Evolutionary conservation across 768 basidiomycete genomes (phyloP), one percentile per base, ranked within the genome.

Genomic region (Leccinum truebloodii): DNA sequence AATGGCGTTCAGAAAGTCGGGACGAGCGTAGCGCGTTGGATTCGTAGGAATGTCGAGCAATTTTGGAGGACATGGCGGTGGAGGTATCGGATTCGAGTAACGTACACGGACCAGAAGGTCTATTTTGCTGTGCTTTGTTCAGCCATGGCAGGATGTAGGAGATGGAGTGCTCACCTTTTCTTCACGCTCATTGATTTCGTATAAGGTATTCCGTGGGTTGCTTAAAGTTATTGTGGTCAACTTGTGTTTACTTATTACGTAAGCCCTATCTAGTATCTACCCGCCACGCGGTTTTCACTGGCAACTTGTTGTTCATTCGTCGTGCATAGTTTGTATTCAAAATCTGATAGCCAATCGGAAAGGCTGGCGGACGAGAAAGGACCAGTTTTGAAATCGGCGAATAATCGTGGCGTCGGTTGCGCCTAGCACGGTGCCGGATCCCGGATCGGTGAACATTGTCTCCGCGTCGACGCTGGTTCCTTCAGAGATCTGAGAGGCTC

Each of bases 11-110:
- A 95, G 82, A 66, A 94, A 95, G 66, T 91, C 91, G 6, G 93
- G 90, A 20, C 85, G 84, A 16, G 93, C 89, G 73, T 97, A 94
- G 49, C 96, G 90, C 72, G 84, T 82, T 6, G 94, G 89, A 70
- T 91, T 84, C 35, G 96, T 97, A n/a, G 90, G 87, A 57, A 98
- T 90, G 60, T 96, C 84, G 68, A 99, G 82, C 4, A 98, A 78
- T 76, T 97, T 96, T 28, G 97, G 96, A 6, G 97, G 97, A 80
- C 92, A 98, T 81, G 97, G 94, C 32, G 97, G 97, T 13, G 94
- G 81, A 2, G 96, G 96, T 3, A 99, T 84, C 3, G 95, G 95
- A 76, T 98, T 97, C 44, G 88, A 84, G 75, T 95, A 98, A 13
- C 96, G 89, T 35, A 96, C 94, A 57, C 94, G 88, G 54, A 96